Evolutionary conservation across 163 green algal species (phyloP).

Genomic region (Chlamydomonas reinhardtii): DNA sequence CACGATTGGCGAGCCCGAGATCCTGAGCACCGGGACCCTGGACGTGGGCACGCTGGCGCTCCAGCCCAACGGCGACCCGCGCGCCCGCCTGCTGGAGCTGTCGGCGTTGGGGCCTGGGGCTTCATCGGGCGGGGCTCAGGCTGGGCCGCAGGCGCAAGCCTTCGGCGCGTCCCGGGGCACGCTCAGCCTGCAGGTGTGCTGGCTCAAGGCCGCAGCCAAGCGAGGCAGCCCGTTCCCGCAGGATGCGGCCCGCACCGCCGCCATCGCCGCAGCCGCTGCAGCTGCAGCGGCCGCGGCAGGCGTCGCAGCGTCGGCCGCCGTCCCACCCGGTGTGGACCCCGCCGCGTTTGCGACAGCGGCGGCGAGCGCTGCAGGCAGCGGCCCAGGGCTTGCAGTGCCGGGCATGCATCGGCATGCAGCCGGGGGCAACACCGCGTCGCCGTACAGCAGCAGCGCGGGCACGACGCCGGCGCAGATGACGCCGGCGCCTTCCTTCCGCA

Average conservation of each 20-base stretch:
- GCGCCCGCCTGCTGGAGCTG: slow-evolving; percentile 51
- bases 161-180: not conserved
- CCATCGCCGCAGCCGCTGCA: not conserved
- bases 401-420: too few species aligned
- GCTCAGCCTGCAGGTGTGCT: slow-evolving; percentile 41
- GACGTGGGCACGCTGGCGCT: slow-evolving; percentile 34
- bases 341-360: too few species aligned
- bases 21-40: slow-evolving; percentile 42
- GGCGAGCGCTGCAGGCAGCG: too few species aligned
- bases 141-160: not conserved
- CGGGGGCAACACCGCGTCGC: not conserved
- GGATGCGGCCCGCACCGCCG: not conserved
- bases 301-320: not conserved
- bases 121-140: not conserved
- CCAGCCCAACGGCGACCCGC: slow-evolving; percentile 36
- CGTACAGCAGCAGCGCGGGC: not conserved
- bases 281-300: not conserved
- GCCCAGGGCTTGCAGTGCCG: too few species aligned
- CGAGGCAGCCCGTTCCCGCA: slow-evolving; percentile 32
- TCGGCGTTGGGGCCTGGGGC: not conserved
- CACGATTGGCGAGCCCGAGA: slow-evolving; percentile 55
- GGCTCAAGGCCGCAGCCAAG: slow-evolving; percentile 43
- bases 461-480: not conserved
- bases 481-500: not conserved
- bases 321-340: not conserved